Percentiles rank a stretch among this genome's conserved stretches.
Evolutionary conservation across 2,329 filamentous ascomycete species (phyloP).

Genomic region (Neopestalotiopsis clavispora): DNA sequence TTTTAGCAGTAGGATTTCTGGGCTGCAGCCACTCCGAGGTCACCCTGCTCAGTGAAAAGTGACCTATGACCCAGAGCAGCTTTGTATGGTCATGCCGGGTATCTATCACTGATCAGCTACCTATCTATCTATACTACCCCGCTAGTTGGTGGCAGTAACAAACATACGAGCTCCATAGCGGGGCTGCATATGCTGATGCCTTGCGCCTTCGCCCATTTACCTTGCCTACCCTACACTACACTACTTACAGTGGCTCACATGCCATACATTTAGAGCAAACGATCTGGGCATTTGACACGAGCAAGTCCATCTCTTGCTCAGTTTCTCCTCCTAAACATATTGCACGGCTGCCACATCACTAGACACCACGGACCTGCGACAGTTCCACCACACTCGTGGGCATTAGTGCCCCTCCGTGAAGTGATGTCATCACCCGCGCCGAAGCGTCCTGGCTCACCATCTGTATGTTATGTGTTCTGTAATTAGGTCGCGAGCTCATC

Average conservation of each 20-base stretch:
- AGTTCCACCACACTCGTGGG: neutral
- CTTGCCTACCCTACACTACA: neutral
- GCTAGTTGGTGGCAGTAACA: neutral
- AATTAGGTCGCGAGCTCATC: neutral
- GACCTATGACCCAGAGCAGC: neutral
- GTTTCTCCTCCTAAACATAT: neutral
- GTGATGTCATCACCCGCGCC: conserved; percentile 17
- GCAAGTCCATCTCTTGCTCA: neutral
- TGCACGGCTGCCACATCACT: neutral
- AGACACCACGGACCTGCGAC: neutral
- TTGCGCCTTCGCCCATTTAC: neutral
- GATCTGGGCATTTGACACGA: neutral
- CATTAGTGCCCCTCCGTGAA: conserved; percentile 12
- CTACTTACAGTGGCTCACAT: neutral
- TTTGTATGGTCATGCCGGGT: neutral
- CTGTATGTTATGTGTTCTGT: conserved; percentile 1
- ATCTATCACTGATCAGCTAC: neutral
- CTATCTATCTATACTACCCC: neutral
- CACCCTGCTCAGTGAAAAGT: neutral
- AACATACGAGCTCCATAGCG: neutral
- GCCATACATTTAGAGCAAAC: conserved; percentile 1
- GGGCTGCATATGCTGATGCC: neutral
- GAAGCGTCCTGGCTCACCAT: conserved; percentile 6
- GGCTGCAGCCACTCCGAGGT: neutral
- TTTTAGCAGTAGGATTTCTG: neutral